Conservation (phyloP, 768 basidiomycete species). For the Hypholoma sublateritium region DNA sequence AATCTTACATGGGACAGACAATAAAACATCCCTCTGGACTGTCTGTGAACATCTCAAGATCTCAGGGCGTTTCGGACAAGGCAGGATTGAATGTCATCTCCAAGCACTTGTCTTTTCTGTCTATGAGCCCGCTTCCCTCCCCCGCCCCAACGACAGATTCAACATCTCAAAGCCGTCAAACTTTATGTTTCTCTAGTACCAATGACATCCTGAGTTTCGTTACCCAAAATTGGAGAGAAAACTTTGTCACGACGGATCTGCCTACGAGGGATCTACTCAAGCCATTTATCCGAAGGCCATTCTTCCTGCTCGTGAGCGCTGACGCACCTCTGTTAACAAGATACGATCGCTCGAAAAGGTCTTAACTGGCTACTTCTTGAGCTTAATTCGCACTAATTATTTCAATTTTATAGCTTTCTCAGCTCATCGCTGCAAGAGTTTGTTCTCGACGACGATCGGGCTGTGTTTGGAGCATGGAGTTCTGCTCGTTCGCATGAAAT, state of each 20-base stretch:
- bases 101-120: slow-evolving; percentile 40
- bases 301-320: slow-evolving; percentile 80
- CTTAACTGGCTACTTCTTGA: slow-evolving; percentile 17
- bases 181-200: slow-evolving; percentile 44
- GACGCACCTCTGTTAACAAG: slow-evolving; percentile 81
- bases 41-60: background rate
- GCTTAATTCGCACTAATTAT: background rate
- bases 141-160: slow-evolving; percentile 21
- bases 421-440: slow-evolving; percentile 66
- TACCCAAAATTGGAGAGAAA: slow-evolving; percentile 76
- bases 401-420: slow-evolving; percentile 5
- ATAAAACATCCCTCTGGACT: slow-evolving; percentile 1
- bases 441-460: slow-evolving; percentile 66
- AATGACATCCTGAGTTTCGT: slow-evolving; percentile 65
- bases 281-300: slow-evolving; percentile 81
- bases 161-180: slow-evolving; percentile 14
- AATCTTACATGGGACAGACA: slow-evolving; percentile 1
- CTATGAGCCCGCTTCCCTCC: slow-evolving; percentile 33
- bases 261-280: slow-evolving; percentile 53
- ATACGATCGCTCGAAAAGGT: slow-evolving; percentile 60
- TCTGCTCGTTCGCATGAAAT: slow-evolving; percentile 8
- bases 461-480: slow-evolving; percentile 54
- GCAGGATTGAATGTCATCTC: slow-evolving; percentile 10
- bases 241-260: slow-evolving; percentile 83
- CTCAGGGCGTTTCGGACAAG: slow-evolving; percentile 3